phyloP scores from a whole-genome alignment of 495 filamentous ascomycete genomes.

The Penicillium atrosanguineum region DNA sequence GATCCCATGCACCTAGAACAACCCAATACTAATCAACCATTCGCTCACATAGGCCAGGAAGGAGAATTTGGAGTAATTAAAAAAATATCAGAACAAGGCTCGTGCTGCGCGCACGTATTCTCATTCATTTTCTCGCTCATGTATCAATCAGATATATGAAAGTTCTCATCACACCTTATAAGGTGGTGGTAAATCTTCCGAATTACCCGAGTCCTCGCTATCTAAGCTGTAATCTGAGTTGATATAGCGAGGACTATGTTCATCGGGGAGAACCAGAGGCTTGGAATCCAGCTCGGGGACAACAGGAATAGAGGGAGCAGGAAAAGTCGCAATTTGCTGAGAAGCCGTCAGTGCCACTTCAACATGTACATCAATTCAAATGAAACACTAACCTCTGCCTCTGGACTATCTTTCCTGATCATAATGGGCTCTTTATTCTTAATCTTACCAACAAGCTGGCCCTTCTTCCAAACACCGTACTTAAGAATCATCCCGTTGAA shows the following conservation, averaged over 20 bases:
- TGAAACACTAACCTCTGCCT: conserved; percentile 3
- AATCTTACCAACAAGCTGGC: conserved; percentile 28
- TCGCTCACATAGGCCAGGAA: neutral
- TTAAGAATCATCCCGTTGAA: conserved; percentile 33
- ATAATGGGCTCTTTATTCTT: conserved; percentile 18
- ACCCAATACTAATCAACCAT: neutral
- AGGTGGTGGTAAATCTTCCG: conserved; percentile 21
- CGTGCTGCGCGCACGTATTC: neutral
- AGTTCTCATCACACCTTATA: conserved; percentile 16
- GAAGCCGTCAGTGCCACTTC: neutral
- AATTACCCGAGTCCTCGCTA: conserved; percentile 12
- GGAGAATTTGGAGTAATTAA: neutral
- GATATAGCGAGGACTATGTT: neutral
- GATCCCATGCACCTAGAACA: neutral
- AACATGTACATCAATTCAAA: neutral
- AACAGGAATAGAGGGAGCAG: neutral
- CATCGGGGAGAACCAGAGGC: neutral
- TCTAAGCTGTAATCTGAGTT: conserved; percentile 10
- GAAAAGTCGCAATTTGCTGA: neutral
- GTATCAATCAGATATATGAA: too few relatives aligned
- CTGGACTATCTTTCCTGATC: conserved; percentile 5
- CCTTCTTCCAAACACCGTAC: conserved; percentile 37
- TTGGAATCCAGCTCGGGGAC: conserved; percentile 9
- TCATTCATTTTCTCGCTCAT: neutral
- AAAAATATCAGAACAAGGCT: neutral